These are phyloP conservation scores for Ceratobasidium theobromae DNA, from an alignment of 1,284 basidiomycete species.

Conservation along the genomic window DNA sequence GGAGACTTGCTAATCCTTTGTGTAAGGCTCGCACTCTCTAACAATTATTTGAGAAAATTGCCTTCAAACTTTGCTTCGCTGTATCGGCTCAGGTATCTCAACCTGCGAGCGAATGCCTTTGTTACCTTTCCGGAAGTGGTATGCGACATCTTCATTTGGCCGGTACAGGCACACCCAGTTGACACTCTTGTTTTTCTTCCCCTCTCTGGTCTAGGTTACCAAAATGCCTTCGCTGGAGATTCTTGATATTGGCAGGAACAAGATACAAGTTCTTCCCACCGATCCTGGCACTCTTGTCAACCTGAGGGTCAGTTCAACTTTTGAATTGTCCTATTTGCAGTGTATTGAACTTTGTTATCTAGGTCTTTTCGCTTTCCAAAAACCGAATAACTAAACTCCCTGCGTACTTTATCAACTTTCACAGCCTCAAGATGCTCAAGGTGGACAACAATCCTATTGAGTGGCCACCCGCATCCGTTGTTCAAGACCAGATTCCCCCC, in stretches of 20 bases:
- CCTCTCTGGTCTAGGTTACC: slow-evolving; percentile 64
- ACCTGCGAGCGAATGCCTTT: slow-evolving; percentile 87
- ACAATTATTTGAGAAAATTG: slow-evolving; percentile 80
- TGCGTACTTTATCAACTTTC: slow-evolving; percentile 72
- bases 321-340: slow-evolving; percentile 3
- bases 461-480: slow-evolving; percentile 74
- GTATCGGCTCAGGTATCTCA: slow-evolving; percentile 84
- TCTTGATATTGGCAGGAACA: slow-evolving; percentile 92
- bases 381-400: slow-evolving; percentile 85
- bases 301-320: slow-evolving; percentile 61
- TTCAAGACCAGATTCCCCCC: slow-evolving; percentile 46
- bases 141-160: slow-evolving; percentile 45
- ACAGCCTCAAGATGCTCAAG: slow-evolving; percentile 77
- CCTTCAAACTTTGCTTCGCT: slow-evolving; percentile 79
- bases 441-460: slow-evolving; percentile 89
- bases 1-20: slow-evolving; percentile 26
- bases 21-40: slow-evolving; percentile 77
- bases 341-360: slow-evolving; percentile 25
- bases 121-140: slow-evolving; percentile 85
- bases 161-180: slow-evolving; percentile 18
- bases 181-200: slow-evolving; percentile 8
- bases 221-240: slow-evolving; percentile 88
- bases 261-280: slow-evolving; percentile 76
- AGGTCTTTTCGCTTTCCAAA: slow-evolving; percentile 85
- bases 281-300: slow-evolving; percentile 78